A percentile compares a stretch with the other conserved stretches of the same genome.
Evolutionary conservation across 495 filamentous ascomycete genomes (phyloP).

Genomic region (Daldinia concentrica): DNA sequence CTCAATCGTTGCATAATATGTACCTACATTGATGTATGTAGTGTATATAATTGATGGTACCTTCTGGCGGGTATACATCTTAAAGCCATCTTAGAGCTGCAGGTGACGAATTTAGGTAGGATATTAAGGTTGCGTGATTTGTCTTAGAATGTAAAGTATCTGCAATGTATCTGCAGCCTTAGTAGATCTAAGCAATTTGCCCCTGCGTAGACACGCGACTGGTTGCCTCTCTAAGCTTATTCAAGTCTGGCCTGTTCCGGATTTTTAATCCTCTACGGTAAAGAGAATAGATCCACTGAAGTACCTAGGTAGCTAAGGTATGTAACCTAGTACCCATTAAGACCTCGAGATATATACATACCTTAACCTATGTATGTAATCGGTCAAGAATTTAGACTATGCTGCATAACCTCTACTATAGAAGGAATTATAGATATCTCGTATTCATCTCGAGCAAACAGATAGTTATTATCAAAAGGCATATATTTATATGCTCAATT

Average conservation of each 20-base stretch:
- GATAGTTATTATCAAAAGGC: background rate
- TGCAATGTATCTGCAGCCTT: conserved; percentile 28
- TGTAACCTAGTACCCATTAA: background rate
- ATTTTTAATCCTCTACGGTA: background rate
- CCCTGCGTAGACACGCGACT: conserved; percentile 29
- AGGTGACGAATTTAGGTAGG: background rate
- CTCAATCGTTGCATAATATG: background rate
- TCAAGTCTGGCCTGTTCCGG: background rate
- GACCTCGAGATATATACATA: background rate
- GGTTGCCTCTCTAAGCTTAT: conserved; percentile 5
- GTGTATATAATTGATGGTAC: too few relatives aligned
- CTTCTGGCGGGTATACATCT: background rate
- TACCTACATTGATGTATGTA: background rate
- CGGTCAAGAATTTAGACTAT: background rate
- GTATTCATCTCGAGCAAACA: background rate
- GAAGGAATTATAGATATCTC: background rate
- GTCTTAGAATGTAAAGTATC: background rate
- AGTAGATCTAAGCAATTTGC: conserved; percentile 27
- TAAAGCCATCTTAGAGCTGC: background rate
- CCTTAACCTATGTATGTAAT: too few relatives aligned
- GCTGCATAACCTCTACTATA: background rate
- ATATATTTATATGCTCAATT: background rate
- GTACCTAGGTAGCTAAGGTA: too few relatives aligned
- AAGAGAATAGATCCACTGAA: background rate
- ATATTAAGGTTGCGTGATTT: conserved; percentile 4